These are phyloP conservation scores for Tricholoma saponaceum DNA, from an alignment of 768 basidiomycete species.

Conservation along the genomic window DNA sequence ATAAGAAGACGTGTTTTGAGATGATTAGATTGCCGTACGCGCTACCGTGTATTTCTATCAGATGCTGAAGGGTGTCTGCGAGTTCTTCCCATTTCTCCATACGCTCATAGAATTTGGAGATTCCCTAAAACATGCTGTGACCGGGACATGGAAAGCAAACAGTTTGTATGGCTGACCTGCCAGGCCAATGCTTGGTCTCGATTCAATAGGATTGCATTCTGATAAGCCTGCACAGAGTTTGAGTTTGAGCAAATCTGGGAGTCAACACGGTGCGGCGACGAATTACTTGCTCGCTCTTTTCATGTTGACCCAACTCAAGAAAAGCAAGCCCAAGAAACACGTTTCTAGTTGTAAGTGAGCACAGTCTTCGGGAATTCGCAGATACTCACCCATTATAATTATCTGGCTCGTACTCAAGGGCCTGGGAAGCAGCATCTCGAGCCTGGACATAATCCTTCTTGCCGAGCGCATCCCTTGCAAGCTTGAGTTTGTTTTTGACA, in stretches of 20 bases:
- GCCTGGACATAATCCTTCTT: slow-evolving; percentile 75
- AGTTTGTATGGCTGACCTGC: slow-evolving; percentile 54
- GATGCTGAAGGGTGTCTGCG: slow-evolving; percentile 44
- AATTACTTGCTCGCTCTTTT: slow-evolving; percentile 83
- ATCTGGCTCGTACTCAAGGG: slow-evolving; percentile 69
- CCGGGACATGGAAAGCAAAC: slow-evolving; percentile 5
- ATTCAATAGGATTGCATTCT: slow-evolving; percentile 67
- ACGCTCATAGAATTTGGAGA: slow-evolving; percentile 69
- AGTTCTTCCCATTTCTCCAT: slow-evolving; percentile 55
- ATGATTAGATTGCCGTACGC: slow-evolving; percentile 38
- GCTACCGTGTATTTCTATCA: slow-evolving; percentile 57
- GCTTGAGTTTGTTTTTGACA: slow-evolving; percentile 73
- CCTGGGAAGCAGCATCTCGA: slow-evolving; percentile 59
- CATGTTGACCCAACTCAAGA: slow-evolving; percentile 66
- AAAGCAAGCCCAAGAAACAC: slow-evolving; percentile 83
- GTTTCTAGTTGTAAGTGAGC: slow-evolving; percentile 43
- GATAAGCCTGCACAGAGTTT: slow-evolving; percentile 55
- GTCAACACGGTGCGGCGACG: not conserved
- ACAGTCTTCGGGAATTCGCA: not conserved
- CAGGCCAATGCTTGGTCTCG: slow-evolving; percentile 74
- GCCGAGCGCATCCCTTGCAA: slow-evolving; percentile 67
- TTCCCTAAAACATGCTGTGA: slow-evolving; percentile 45
- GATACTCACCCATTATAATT: slow-evolving; percentile 83
- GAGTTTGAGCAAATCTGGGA: slow-evolving; percentile 11
- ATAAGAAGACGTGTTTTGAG: not conserved